phyloP scores from a whole-genome alignment of 2,329 filamentous ascomycete genomes.

The Stemphylium beticola region DNA sequence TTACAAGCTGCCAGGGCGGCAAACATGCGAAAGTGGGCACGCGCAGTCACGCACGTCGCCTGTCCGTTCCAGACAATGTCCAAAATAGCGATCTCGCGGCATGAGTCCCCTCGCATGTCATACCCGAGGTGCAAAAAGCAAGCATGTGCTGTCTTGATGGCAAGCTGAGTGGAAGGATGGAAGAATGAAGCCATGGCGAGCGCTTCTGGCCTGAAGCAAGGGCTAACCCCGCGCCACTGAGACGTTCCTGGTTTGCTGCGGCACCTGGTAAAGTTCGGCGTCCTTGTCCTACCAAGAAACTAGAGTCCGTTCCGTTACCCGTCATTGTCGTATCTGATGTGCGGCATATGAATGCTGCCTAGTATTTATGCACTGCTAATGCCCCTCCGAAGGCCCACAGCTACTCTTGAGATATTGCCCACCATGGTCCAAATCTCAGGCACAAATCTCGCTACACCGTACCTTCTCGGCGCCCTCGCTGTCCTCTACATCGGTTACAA shows the following conservation, averaged over 20 bases:
- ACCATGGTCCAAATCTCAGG: slow-evolving; percentile 32
- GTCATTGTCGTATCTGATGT: background rate
- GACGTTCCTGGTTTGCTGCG: background rate
- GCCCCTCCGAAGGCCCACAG: background rate
- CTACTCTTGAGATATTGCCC: background rate
- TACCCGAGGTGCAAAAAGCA: slow-evolving; percentile 14
- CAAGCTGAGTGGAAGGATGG: background rate
- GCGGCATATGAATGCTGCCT: slow-evolving; percentile 7
- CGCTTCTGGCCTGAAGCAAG: background rate
- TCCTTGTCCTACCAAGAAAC: slow-evolving; percentile 2
- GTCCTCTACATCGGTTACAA: slow-evolving; percentile 30
- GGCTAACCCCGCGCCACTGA: background rate
- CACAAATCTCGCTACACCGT: slow-evolving; percentile 25
- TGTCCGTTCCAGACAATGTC: slow-evolving; percentile 7
- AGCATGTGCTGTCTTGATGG: background rate
- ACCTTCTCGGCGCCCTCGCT: slow-evolving; percentile 30
- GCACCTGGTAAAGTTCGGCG: slow-evolving; percentile 1
- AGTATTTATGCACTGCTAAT: slow-evolving; percentile 10
- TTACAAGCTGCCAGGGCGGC: slow-evolving; percentile 1
- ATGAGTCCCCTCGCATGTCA: background rate
- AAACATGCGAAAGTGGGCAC: too few species aligned
- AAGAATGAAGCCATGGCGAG: background rate
- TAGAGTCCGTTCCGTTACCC: background rate
- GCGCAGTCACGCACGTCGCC: background rate
- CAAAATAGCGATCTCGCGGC: slow-evolving; percentile 4